phyloP scores from a whole-genome alignment of 495 filamentous ascomycete genomes.

The Talaromyces stipitatus region DNA sequence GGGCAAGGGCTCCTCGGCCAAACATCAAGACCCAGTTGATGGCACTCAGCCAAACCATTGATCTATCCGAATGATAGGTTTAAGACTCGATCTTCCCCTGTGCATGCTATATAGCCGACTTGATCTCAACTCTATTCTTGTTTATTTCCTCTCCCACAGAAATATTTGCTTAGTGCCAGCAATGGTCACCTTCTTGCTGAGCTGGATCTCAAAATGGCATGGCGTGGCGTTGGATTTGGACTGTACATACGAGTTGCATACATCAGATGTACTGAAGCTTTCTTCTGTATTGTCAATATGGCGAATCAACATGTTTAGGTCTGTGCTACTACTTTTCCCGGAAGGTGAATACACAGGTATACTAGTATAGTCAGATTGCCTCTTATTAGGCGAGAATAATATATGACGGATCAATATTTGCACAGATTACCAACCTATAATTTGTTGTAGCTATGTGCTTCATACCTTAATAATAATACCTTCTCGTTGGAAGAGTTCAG shows the following conservation, averaged over 20 bases:
- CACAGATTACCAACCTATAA: no score
- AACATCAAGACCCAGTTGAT: slow-evolving; percentile 42
- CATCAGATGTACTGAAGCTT: not conserved
- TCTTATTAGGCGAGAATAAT: no score
- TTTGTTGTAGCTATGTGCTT: no score
- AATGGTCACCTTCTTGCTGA: not conserved
- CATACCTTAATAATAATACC: no score
- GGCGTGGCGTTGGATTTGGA: slow-evolving; percentile 1
- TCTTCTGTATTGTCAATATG: not conserved
- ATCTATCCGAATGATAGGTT: not conserved
- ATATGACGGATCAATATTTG: no score
- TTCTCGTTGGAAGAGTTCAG: no score
- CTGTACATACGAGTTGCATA: slow-evolving; percentile 2
- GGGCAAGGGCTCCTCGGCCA: slow-evolving; percentile 82
- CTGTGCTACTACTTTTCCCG: not conserved
- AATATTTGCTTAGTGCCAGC: not conserved
- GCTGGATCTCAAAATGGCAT: slow-evolving; percentile 1
- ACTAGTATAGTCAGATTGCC: no score
- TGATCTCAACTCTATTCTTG: not conserved
- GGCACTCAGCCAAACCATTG: not conserved
- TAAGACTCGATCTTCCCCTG: not conserved
- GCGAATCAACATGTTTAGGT: not conserved
- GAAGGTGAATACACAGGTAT: not conserved
- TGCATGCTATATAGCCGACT: not conserved
- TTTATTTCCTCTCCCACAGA: not conserved